These are phyloP conservation scores for Globisporangium irregulare DNA, from an alignment of 352 stramenopile genomes.

Conservation along the genomic window DNA sequence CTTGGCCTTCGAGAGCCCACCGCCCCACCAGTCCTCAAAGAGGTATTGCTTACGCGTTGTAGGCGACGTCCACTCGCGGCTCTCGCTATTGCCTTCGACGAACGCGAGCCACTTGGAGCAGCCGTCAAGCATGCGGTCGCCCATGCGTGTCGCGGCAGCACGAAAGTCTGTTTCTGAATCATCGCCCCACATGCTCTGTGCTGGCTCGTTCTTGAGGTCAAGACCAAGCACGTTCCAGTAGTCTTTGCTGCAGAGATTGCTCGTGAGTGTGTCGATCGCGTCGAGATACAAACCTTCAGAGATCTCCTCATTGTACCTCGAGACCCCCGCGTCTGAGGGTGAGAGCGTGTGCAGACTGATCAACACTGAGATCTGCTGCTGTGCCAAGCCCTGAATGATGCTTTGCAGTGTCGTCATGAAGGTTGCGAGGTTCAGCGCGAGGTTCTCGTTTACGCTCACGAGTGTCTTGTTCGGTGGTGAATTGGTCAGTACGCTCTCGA, in stretches of 20 bases:
- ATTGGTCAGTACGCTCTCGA: slow-evolving; percentile 37
- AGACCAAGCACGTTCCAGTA: slow-evolving; percentile 82
- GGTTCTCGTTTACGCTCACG: slow-evolving; percentile 35
- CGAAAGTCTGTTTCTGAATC: slow-evolving; percentile 42
- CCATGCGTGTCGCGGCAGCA: slow-evolving; percentile 43
- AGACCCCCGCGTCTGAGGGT: background rate
- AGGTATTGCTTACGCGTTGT: slow-evolving; percentile 35
- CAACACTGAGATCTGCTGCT: slow-evolving; percentile 40
- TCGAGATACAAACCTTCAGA: slow-evolving; percentile 36
- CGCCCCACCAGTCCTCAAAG: slow-evolving; percentile 69
- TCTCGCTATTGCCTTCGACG: slow-evolving; percentile 56
- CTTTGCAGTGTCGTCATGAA: slow-evolving; percentile 45
- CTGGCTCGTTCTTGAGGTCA: slow-evolving; percentile 66
- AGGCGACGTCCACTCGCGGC: slow-evolving; percentile 38
- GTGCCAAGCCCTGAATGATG: slow-evolving; percentile 38
- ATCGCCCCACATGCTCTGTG: slow-evolving; percentile 44
- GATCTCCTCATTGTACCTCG: slow-evolving; percentile 16
- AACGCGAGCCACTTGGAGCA: slow-evolving; percentile 71
- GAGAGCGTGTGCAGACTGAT: slow-evolving; percentile 46
- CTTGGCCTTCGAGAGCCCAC: slow-evolving; percentile 39
- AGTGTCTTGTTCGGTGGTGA: slow-evolving; percentile 25
- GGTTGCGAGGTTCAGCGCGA: slow-evolving; percentile 28
- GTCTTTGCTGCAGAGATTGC: slow-evolving; percentile 41
- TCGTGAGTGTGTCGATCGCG: slow-evolving; percentile 43
- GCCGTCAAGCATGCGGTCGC: slow-evolving; percentile 57